Evolutionary conservation across 2,329 filamentous ascomycete genomes (phyloP).

Genomic region (Fusarium papillatum): DNA sequence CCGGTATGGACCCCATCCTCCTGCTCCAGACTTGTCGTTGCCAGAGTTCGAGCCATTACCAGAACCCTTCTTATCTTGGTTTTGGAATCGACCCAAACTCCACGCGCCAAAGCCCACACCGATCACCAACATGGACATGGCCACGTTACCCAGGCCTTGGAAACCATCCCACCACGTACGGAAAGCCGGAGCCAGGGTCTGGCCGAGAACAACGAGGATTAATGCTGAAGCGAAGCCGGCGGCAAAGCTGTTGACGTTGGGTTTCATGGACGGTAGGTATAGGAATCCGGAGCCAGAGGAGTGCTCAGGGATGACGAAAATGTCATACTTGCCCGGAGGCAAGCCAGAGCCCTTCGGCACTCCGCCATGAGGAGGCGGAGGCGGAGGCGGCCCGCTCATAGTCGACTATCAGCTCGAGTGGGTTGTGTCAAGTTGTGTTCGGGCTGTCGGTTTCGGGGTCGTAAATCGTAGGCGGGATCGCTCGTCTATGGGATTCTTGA

Average conservation of each 20-base stretch:
- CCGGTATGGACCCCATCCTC: conserved; percentile 45
- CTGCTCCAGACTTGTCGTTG: conserved; percentile 45
- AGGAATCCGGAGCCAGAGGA: conserved; percentile 91
- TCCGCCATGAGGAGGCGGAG: conserved; percentile 88
- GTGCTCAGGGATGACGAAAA: conserved; percentile 96
- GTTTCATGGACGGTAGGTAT: conserved; percentile 91
- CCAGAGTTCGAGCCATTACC: conserved; percentile 39
- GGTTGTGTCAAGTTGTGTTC: conserved; percentile 22
- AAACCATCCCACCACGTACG: conserved; percentile 80
- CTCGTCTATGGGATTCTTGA: conserved; percentile 43
- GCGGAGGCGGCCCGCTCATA: conserved; percentile 79
- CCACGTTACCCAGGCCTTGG: conserved; percentile 79
- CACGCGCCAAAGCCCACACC: conserved; percentile 84
- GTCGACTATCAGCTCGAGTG: conserved; percentile 39
- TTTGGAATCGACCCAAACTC: conserved; percentile 64
- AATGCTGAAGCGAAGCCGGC: conserved; percentile 87
- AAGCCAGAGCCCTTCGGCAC: conserved; percentile 79
- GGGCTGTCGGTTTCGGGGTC: conserved; percentile 21
- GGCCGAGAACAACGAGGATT: conserved; percentile 79
- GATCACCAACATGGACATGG: conserved; percentile 78
- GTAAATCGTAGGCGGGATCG: conserved; percentile 33
- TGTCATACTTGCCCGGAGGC: conserved; percentile 94
- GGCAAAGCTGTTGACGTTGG: conserved; percentile 91
- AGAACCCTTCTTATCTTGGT: conserved; percentile 40
- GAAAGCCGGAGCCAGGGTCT: conserved; percentile 79